These are phyloP conservation scores for Colletotrichum sp. DNA, from an alignment of 2,329 filamentous ascomycete species.

Conservation along the genomic window DNA sequence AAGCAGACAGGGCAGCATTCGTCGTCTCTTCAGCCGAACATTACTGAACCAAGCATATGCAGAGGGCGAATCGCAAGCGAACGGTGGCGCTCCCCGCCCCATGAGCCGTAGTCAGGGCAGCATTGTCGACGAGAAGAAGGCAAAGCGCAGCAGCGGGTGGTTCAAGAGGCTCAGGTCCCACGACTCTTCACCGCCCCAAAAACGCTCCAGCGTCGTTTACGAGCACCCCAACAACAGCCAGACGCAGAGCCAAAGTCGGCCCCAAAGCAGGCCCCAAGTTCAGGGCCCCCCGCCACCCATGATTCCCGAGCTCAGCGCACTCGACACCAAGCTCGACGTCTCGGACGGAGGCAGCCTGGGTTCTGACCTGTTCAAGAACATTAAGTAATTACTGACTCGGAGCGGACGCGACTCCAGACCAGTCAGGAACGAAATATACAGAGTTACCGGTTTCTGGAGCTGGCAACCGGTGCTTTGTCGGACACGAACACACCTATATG, in stretches of 20 bases:
- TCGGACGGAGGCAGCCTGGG: slow-evolving; percentile 51
- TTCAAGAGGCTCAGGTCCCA: slow-evolving; percentile 58
- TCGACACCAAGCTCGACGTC: slow-evolving; percentile 54
- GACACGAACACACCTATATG: slow-evolving; percentile 9
- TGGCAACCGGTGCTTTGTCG: slow-evolving; percentile 13
- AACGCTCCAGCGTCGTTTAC: slow-evolving; percentile 47
- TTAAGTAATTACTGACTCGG: slow-evolving; percentile 47
- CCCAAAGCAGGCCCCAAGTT: slow-evolving; percentile 30
- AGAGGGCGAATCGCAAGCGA: slow-evolving; percentile 51
- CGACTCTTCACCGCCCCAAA: slow-evolving; percentile 36
- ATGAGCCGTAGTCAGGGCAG: slow-evolving; percentile 56
- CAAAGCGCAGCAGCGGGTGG: slow-evolving; percentile 63
- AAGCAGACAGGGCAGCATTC: slow-evolving; percentile 59
- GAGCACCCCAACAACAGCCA: slow-evolving; percentile 34
- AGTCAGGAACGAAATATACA: background rate
- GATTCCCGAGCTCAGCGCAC: slow-evolving; percentile 62
- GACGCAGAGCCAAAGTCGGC: slow-evolving; percentile 16
- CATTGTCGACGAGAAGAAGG: slow-evolving; percentile 56
- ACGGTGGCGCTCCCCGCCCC: slow-evolving; percentile 46
- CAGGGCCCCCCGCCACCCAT: slow-evolving; percentile 61
- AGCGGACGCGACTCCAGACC: background rate
- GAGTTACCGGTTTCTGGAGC: slow-evolving; percentile 9
- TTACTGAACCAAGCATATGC: slow-evolving; percentile 59
- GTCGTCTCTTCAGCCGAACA: slow-evolving; percentile 61
- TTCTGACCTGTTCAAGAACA: slow-evolving; percentile 63